Percentiles rank a stretch among this genome's conserved stretches.
Conservation (phyloP, 352 stramenopile genomes). For the Thalassiosira livingstoniorum region DNA sequence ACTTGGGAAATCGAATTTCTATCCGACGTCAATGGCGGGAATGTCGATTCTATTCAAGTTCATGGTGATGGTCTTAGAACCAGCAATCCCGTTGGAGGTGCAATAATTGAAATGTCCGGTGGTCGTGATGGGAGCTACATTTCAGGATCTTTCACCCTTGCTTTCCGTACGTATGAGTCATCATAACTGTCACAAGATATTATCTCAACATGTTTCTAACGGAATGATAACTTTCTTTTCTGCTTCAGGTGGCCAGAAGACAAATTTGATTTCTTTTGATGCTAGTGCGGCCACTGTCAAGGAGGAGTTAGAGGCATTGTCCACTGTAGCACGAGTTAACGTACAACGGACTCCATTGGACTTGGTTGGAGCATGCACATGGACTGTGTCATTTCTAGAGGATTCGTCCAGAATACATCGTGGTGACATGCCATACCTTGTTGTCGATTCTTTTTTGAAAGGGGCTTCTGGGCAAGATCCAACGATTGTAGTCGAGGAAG, state of each 20-base stretch:
- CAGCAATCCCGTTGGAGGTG: conserved; percentile 65
- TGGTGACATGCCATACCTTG: conserved; percentile 67
- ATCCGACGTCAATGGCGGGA: conserved; percentile 68
- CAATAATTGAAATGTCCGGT: conserved; percentile 45
- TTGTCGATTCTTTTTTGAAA: conserved; percentile 53
- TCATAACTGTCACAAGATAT: background rate
- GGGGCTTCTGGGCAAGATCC: conserved; percentile 42
- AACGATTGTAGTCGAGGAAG: conserved; percentile 58
- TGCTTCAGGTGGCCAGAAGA: conserved; percentile 61
- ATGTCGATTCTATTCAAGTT: conserved; percentile 64
- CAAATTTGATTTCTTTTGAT: conserved; percentile 86
- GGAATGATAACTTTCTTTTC: background rate
- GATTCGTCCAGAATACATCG: conserved; percentile 52
- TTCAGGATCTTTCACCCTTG: conserved; percentile 62
- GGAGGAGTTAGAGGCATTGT: conserved; percentile 68
- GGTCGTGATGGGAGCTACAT: conserved; percentile 70
- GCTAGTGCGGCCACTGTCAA: conserved; percentile 85
- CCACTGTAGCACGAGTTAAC: conserved; percentile 53
- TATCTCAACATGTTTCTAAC: conserved; percentile 1
- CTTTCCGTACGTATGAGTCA: conserved; percentile 53
- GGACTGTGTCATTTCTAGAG: conserved; percentile 93
- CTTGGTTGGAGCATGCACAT: conserved; percentile 90
- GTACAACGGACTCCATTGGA: conserved; percentile 53
- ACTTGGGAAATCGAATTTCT: conserved; percentile 77
- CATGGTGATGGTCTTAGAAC: conserved; percentile 64